phyloP scores from a whole-genome alignment of 2,329 filamentous ascomycete species.

The Lomentospora prolificans region DNA sequence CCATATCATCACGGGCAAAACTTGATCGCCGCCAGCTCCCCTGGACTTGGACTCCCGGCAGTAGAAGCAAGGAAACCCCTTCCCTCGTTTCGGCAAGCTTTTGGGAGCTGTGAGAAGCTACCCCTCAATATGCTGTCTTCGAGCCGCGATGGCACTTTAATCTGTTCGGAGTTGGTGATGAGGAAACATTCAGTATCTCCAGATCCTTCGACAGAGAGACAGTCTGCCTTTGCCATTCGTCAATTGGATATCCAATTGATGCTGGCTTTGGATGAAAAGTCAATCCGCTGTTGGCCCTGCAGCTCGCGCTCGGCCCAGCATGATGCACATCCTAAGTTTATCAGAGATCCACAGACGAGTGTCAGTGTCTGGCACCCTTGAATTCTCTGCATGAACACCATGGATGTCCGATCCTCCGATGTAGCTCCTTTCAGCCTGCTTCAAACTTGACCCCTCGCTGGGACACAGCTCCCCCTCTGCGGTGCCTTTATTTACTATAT shows the following conservation, averaged over 20 bases:
- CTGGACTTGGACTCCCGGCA: background rate
- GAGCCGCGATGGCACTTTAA: background rate
- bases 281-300: background rate
- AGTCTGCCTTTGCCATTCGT: no score
- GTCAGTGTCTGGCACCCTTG: background rate
- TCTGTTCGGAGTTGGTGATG: background rate
- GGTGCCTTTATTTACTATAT: background rate
- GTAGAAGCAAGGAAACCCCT: background rate
- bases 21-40: background rate
- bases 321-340: background rate
- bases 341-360: background rate
- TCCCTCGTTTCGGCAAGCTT: background rate
- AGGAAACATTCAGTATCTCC: background rate
- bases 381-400: background rate
- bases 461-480: background rate
- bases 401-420: conserved; percentile 1
- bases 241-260: background rate
- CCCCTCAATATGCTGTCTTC: background rate
- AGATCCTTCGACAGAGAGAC: no score
- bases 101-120: background rate
- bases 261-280: background rate
- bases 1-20: background rate
- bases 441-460: background rate
- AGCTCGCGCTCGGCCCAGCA: background rate
- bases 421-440: background rate